phyloP scores from a whole-genome alignment of 345 rosid genomes.

The Eutrema heterophyllum region DNA sequence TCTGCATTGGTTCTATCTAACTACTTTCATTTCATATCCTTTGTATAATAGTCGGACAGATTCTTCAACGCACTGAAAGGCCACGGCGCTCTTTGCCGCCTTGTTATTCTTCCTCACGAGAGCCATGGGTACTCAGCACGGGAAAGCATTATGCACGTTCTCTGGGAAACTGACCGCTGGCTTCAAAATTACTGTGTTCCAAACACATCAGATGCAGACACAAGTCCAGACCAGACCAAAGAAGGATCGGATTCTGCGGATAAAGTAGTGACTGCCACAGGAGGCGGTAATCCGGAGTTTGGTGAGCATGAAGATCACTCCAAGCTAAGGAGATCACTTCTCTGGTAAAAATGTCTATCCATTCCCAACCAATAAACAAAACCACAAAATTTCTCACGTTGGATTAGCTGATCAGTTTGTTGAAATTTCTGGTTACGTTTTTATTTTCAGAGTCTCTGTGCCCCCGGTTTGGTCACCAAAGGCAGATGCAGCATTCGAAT shows the following conservation, averaged over 20 bases:
- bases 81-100: conserved; percentile 89
- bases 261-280: conserved; percentile 46
- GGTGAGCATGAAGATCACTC: conserved; percentile 33
- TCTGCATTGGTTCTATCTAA: neutral
- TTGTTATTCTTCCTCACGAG: conserved; percentile 88
- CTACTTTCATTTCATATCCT: conserved; percentile 16
- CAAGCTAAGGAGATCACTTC: conserved; percentile 49
- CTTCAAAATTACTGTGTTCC: conserved; percentile 75
- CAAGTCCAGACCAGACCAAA: conserved; percentile 35
- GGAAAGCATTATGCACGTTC: conserved; percentile 97
- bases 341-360: conserved; percentile 19
- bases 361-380: neutral
- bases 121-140: conserved; percentile 92
- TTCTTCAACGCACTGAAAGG: conserved; percentile 96
- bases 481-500: neutral
- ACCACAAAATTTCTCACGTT: neutral
- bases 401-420: neutral
- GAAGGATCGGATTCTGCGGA: conserved; percentile 39
- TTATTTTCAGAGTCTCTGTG: conserved; percentile 1
- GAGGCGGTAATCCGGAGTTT: conserved; percentile 58
- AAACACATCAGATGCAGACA: conserved; percentile 44
- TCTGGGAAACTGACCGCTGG: conserved; percentile 99
- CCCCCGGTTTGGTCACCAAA: neutral
- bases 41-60: conserved; percentile 68
- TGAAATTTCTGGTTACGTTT: neutral